phyloP scores from a whole-genome alignment of 371 early-diverging fungal species.

The Syncephalastrum monosporum region DNA sequence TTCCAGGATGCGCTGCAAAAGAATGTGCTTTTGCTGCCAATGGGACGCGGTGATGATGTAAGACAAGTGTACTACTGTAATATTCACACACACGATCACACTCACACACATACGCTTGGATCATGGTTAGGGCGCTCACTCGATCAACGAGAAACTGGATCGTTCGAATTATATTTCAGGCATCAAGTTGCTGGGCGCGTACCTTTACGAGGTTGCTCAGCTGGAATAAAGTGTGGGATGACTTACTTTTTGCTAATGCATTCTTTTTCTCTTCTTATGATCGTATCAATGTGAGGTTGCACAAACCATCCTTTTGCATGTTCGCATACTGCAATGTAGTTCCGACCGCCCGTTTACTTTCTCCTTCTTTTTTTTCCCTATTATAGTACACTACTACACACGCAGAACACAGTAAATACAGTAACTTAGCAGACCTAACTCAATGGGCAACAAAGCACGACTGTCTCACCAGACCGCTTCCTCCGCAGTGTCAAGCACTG shows the following conservation, averaged over 20 bases:
- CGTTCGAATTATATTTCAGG: constrained; percentile 90
- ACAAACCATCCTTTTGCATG: no score
- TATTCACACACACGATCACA: constrained; percentile 1
- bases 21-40: constrained; percentile 89
- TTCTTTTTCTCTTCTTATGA: no score
- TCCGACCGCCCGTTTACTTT: constrained; percentile 1
- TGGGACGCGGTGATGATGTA: constrained; percentile 88
- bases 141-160: constrained; percentile 96
- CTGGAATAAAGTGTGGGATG: constrained; percentile 6
- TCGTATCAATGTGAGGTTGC: no score
- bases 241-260: no score
- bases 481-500: constrained; percentile 35
- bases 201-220: constrained; percentile 83
- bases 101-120: not conserved
- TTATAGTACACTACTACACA: no score
- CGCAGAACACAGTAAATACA: no score
- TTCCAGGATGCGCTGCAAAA: constrained; percentile 93
- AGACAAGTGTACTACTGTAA: constrained; percentile 13
- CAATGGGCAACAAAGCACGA: no score
- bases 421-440: no score
- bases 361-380: not conserved
- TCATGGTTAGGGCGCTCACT: constrained; percentile 85
- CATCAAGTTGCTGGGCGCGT: constrained; percentile 89
- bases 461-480: not conserved
- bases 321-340: no score